A percentile compares a stretch with the other conserved stretches of the same genome.
Conservation (phyloP, 2,329 filamentous ascomycete species). For the Scedosporium aurantiacum region DNA sequence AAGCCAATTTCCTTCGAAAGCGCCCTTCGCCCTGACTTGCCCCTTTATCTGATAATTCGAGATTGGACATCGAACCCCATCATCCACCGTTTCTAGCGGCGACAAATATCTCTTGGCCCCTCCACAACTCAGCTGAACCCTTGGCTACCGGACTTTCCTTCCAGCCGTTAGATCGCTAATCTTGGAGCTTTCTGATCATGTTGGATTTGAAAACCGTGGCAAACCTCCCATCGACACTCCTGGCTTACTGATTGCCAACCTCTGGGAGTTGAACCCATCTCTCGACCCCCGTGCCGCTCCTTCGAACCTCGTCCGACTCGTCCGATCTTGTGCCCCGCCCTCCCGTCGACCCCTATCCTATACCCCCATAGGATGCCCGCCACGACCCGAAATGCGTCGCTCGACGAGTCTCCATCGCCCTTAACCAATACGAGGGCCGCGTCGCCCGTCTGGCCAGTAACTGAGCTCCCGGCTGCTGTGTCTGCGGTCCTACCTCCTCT, state of each 20-base stretch:
- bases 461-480: background rate
- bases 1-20: too few relatives aligned
- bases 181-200: background rate
- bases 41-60: background rate
- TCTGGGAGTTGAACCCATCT: background rate
- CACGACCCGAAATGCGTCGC: background rate
- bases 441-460: background rate
- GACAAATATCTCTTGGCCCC: background rate
- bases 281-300: background rate
- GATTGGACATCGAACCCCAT: background rate
- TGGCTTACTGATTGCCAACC: background rate
- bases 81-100: background rate
- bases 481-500: background rate
- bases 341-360: background rate
- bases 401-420: background rate
- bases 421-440: background rate
- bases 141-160: background rate
- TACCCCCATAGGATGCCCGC: background rate
- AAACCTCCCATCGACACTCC: background rate
- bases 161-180: background rate
- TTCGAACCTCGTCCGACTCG: background rate
- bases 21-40: too few relatives aligned
- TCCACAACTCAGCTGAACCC: background rate
- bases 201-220: background rate
- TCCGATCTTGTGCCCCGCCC: background rate